Evolutionary conservation across 176 grass and related monocot genomes (phyloP).

Genomic region (Alopecurus myosuroides): DNA sequence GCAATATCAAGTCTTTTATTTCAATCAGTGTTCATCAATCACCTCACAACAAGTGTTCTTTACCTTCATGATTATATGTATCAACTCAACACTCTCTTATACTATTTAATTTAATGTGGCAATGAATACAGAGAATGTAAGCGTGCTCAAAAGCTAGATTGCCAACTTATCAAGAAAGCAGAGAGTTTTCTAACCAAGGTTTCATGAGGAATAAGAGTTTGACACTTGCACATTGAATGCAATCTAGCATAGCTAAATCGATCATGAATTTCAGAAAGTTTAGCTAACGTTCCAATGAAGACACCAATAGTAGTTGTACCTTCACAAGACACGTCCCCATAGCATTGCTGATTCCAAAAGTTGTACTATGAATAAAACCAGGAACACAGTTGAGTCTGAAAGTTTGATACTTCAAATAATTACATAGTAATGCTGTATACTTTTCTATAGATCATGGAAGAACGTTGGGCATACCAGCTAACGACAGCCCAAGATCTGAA

Average conservation of each 20-base stretch:
- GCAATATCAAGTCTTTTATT: not conserved
- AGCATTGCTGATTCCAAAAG: not conserved
- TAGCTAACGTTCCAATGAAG: not conserved
- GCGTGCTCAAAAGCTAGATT: not conserved
- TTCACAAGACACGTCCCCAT: not conserved
- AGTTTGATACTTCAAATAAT: too few species aligned
- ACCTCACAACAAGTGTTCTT: too few species aligned
- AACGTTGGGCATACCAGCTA: not conserved
- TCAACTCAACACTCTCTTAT: not conserved
- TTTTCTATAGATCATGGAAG: not conserved
- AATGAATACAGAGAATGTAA: not conserved
- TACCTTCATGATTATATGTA: too few species aligned
- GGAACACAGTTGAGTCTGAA: not conserved
- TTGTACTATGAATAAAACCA: not conserved
- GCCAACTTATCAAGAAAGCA: not conserved
- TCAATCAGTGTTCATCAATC: too few species aligned
- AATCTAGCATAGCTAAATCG: not conserved
- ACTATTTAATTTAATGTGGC: not conserved
- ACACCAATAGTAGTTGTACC: not conserved
- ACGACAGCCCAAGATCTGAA: not conserved
- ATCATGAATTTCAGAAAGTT: not conserved
- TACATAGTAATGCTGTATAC: not conserved
- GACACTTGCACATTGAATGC: not conserved
- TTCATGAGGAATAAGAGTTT: not conserved
- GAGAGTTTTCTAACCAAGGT: not conserved